Conservation (phyloP, 306 rosid species). For the Vigna nakashimae region DNA sequence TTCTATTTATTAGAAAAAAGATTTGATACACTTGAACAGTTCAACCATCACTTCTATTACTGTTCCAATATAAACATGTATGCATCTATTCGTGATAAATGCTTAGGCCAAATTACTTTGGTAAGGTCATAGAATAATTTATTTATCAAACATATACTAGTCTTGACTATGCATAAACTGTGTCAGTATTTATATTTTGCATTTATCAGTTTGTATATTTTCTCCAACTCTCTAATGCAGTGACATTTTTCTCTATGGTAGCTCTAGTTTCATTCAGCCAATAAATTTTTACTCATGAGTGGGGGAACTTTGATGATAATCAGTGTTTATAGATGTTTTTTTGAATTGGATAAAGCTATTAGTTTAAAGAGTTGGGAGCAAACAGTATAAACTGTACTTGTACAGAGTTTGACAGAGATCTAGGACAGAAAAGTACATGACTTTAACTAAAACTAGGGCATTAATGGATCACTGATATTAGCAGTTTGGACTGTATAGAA, state of each 20-base stretch:
- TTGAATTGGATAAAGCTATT: too few species aligned
- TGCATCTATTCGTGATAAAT: neutral
- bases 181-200: neutral
- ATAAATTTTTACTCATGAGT: neutral
- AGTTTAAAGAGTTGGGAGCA: neutral
- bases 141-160: neutral
- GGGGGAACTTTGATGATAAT: neutral
- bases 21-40: neutral
- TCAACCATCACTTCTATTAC: neutral
- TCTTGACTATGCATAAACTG: neutral
- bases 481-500: neutral
- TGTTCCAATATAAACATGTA: neutral
- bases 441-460: conserved; percentile 11
- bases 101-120: neutral
- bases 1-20: neutral
- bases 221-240: neutral
- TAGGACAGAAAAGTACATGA: neutral
- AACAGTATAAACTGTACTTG: neutral
- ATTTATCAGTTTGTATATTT: neutral
- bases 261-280: neutral
- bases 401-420: neutral
- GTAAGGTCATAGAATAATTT: neutral
- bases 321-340: too few species aligned
- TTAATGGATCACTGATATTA: neutral
- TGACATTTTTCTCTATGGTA: neutral